A percentile compares a stretch with the other conserved stretches of the same genome.
phyloP scores from a whole-genome alignment of 805 yeast species.

The Allodekkera sacchari region DNA sequence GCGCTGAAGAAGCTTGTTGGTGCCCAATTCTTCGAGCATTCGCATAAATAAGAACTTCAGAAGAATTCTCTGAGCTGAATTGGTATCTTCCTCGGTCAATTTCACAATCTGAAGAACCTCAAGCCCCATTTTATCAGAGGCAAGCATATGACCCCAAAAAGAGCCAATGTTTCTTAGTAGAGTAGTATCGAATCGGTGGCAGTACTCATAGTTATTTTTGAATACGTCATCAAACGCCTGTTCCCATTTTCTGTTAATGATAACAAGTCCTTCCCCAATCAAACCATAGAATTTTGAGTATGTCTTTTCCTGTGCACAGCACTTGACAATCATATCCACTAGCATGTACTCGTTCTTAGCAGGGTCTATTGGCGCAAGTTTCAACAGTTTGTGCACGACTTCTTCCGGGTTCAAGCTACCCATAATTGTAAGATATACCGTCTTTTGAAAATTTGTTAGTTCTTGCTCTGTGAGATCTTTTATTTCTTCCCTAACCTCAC shows the following conservation, averaged over 20 bases:
- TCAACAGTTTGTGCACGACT: slow-evolving; percentile 77
- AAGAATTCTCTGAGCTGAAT: slow-evolving; percentile 74
- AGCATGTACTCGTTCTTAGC: slow-evolving; percentile 41
- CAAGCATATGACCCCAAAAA: slow-evolving; percentile 78
- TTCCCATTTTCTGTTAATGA: slow-evolving; percentile 48
- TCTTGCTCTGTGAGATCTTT: slow-evolving; percentile 65
- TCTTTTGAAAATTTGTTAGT: slow-evolving; percentile 58
- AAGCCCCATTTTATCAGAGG: slow-evolving; percentile 63
- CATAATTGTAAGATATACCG: slow-evolving; percentile 74
- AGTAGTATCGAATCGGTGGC: slow-evolving; percentile 64
- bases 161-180: slow-evolving; percentile 73
- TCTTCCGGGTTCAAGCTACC: slow-evolving; percentile 90
- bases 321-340: slow-evolving; percentile 66
- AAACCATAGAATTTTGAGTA: slow-evolving; percentile 82
- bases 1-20: slow-evolving; percentile 37
- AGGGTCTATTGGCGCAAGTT: slow-evolving; percentile 33
- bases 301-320: slow-evolving; percentile 79
- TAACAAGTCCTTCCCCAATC: slow-evolving; percentile 58
- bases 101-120: slow-evolving; percentile 44
- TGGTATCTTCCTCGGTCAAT: slow-evolving; percentile 65
- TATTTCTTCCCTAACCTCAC: slow-evolving; percentile 25
- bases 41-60: slow-evolving; percentile 76
- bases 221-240: slow-evolving; percentile 46
- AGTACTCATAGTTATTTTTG: slow-evolving; percentile 41
- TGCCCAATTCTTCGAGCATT: slow-evolving; percentile 69